phyloP scores from a whole-genome alignment of 2,329 filamentous ascomycete species.

The Gremmenia infestans region DNA sequence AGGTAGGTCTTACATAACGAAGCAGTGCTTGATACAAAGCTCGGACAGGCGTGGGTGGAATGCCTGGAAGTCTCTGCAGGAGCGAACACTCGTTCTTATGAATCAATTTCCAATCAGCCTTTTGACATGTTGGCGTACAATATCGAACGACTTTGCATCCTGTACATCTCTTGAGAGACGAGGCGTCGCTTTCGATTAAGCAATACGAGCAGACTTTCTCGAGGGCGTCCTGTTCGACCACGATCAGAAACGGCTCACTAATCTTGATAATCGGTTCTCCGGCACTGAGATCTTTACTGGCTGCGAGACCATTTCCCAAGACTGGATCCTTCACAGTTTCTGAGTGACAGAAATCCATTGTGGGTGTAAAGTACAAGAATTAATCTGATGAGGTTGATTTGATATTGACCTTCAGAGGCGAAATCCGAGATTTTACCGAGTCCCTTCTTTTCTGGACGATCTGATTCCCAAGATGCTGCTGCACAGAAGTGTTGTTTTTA shows the following conservation, averaged over 20 bases:
- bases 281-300: slow-evolving; percentile 8
- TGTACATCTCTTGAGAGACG: slow-evolving; percentile 37
- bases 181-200: slow-evolving; percentile 11
- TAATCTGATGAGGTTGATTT: too few relatives aligned
- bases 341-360: slow-evolving; percentile 14
- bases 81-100: slow-evolving; percentile 52
- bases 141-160: slow-evolving; percentile 50
- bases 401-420: neutral
- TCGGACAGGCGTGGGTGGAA: slow-evolving; percentile 49
- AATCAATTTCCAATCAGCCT: slow-evolving; percentile 45
- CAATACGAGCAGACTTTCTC: slow-evolving; percentile 26
- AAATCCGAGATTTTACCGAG: neutral
- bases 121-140: slow-evolving; percentile 51
- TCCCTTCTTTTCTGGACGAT: neutral
- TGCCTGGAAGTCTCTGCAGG: slow-evolving; percentile 37
- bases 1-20: slow-evolving; percentile 25
- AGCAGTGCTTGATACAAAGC: slow-evolving; percentile 49
- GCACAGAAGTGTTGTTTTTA: too few relatives aligned
- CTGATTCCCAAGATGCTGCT: neutral
- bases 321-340: slow-evolving; percentile 3
- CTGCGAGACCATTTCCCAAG: slow-evolving; percentile 23
- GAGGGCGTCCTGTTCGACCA: slow-evolving; percentile 27
- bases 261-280: slow-evolving; percentile 24
- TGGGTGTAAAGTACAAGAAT: neutral
- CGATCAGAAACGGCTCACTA: slow-evolving; percentile 20